Base-by-base conservation (phyloP, 1,284 basidiomycete species). In the Porogramme epimiltina region DNA sequence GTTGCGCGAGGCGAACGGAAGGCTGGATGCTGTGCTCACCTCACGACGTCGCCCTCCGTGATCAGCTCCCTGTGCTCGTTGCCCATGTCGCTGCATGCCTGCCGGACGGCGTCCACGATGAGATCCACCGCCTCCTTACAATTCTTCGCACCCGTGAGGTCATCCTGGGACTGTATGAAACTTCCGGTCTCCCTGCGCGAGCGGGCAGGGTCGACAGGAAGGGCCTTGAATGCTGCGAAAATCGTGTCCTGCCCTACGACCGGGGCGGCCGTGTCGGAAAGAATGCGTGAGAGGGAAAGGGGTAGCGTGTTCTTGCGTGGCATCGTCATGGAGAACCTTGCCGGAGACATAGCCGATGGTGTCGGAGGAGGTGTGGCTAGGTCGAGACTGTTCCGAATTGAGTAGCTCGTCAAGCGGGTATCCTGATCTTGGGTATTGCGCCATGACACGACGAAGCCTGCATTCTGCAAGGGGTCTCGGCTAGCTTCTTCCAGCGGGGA, bases 401-500 rank as follows among this genome's bases (percentile, higher is more conserved):
- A 93, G 70, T 95, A 95, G 52, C 89, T 93, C 31, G 86, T 86
- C 39, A 87, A 78, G 23, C 92, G 82, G 0, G 88, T 88, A 52
- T 74, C 77, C 66, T 90, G 83, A 46, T 80, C 55, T 24, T 60
- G 75, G 0, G 78, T 74, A 42, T 82, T 83, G 33, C 81, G 77
- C 84, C 92, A 98, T 19, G 78, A 79, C 46, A 97, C 69, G 3
- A 85, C 69, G 66, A 97, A 93, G 0, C 95, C 95, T 37, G 87
- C 86, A 63, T 97, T 98, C 70, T 96, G 91, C 10, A 77, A 64
- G 0, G 88, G 83, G 68, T 96, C 92, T 23, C 92, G 84, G 59
- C 91, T 93, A 0, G 91, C 85, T 69, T 95, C 93, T 69, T 96
- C 92, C 4, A 97, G 74, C 1, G 93, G 87, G 2, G 93, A 95